These are phyloP conservation scores for Camellia oleifera DNA, from an alignment of 179 eudicot genomes.

Conservation along the genomic window DNA sequence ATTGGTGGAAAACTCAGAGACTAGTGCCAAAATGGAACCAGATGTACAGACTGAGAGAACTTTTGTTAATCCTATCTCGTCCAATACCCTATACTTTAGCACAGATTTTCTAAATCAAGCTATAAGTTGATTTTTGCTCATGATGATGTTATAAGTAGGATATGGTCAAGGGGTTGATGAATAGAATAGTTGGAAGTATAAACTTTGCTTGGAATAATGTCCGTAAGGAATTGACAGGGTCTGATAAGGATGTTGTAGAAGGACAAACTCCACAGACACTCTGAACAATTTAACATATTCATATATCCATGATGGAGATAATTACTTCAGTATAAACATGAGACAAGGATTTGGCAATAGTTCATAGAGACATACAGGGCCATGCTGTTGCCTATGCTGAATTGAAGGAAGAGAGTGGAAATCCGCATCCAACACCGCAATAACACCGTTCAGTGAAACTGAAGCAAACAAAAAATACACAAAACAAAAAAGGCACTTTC, in stretches of 20 bases:
- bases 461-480: conserved; percentile 13
- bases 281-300: not conserved
- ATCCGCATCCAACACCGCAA: conserved; percentile 96
- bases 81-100: not conserved
- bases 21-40: not conserved
- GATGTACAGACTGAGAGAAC: conserved; percentile 1
- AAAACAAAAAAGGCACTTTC: conserved; percentile 3
- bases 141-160: no score
- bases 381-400: conserved; percentile 89
- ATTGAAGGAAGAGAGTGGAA: conserved; percentile 92
- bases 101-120: not conserved
- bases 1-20: no score
- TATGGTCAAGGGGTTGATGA: not conserved
- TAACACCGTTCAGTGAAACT: conserved; percentile 95
- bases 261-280: not conserved
- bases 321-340: not conserved
- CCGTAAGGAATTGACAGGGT: not conserved
- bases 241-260: not conserved
- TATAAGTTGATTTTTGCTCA: not conserved
- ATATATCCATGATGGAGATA: not conserved
- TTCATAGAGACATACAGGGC: conserved; percentile 61
- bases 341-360: conserved; percentile 2
- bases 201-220: not conserved
- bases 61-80: not conserved
- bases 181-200: not conserved